phyloP scores from a whole-genome alignment of 1,284 basidiomycete species.

The Irpex sp. region DNA sequence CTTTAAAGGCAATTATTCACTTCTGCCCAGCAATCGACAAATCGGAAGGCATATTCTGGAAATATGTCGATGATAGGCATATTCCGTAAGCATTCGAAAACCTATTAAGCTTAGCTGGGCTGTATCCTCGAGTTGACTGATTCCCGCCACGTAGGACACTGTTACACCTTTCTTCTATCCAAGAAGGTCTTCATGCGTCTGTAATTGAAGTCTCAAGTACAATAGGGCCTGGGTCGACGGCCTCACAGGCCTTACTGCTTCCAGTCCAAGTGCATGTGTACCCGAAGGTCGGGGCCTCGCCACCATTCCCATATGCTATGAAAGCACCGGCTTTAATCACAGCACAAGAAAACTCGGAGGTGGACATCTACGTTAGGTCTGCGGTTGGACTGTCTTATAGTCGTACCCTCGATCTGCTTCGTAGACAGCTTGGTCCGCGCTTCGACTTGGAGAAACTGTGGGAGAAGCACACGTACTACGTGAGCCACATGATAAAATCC shows the following conservation, averaged over 20 bases:
- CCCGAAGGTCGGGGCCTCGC: slow-evolving; percentile 31
- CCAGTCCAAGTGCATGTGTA: slow-evolving; percentile 31
- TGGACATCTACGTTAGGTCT: slow-evolving; percentile 35
- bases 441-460: slow-evolving; percentile 42
- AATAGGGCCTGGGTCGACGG: slow-evolving; percentile 14
- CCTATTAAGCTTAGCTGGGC: background rate
- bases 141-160: slow-evolving; percentile 22
- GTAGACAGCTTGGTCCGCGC: slow-evolving; percentile 37
- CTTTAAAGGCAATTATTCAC: slow-evolving; percentile 34
- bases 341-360: slow-evolving; percentile 19
- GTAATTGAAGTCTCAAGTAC: slow-evolving; percentile 28
- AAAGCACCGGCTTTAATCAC: slow-evolving; percentile 30
- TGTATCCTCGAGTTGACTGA: no score
- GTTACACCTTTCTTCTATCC: slow-evolving; percentile 37
- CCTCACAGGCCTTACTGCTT: slow-evolving; percentile 25
- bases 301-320: slow-evolving; percentile 37
- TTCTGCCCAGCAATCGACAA: slow-evolving; percentile 31
- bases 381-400: slow-evolving; percentile 40
- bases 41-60: slow-evolving; percentile 27
- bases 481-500: slow-evolving; percentile 15
- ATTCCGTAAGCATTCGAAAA: slow-evolving; percentile 27
- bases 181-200: slow-evolving; percentile 35
- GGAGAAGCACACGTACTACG: slow-evolving; percentile 42
- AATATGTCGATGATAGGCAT: slow-evolving; percentile 20
- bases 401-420: slow-evolving; percentile 36